phyloP scores from a whole-genome alignment of 139 green algal species.

The Limnomonas spitsbergensis region DNA sequence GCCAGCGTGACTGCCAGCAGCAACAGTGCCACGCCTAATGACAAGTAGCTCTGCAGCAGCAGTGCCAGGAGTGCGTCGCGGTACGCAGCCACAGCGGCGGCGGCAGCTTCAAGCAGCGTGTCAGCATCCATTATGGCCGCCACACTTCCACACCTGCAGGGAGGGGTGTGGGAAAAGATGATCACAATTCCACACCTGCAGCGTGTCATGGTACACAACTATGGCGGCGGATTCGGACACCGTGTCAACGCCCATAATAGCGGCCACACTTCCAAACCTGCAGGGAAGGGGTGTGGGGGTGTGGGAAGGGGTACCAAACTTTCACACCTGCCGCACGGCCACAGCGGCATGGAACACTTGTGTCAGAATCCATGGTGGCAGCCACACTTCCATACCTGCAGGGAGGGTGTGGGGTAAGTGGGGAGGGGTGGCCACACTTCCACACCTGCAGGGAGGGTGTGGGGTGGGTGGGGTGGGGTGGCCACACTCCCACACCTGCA shows the following conservation, averaged over 20 bases:
- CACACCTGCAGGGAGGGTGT: too few species aligned
- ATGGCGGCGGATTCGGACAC: conserved; percentile 15
- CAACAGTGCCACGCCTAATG: conserved; percentile 36
- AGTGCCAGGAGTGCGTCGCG: conserved; percentile 37
- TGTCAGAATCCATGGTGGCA: too few species aligned
- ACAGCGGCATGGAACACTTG: too few species aligned
- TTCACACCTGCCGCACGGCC: too few species aligned
- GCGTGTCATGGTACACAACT: conserved; percentile 10
- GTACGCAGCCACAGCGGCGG: conserved; percentile 11
- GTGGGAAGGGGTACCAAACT: too few species aligned
- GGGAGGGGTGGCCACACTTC: too few species aligned
- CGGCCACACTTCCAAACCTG: conserved; percentile 14
- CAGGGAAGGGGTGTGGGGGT: too few species aligned
- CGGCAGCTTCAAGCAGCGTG: conserved; percentile 23
- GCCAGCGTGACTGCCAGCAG: conserved; percentile 14
- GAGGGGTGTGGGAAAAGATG: not conserved
- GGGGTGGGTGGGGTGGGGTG: not conserved
- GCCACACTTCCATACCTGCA: too few species aligned
- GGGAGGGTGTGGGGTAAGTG: too few species aligned
- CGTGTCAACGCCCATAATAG: conserved; percentile 48
- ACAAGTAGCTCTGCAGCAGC: conserved; percentile 58
- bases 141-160: not conserved
- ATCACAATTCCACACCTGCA: conserved; percentile 12
- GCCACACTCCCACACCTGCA: not conserved
- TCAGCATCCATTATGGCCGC: conserved; percentile 49